Conservation (phyloP, 805 yeast genomes). For the Starmerella bombi region DNA sequence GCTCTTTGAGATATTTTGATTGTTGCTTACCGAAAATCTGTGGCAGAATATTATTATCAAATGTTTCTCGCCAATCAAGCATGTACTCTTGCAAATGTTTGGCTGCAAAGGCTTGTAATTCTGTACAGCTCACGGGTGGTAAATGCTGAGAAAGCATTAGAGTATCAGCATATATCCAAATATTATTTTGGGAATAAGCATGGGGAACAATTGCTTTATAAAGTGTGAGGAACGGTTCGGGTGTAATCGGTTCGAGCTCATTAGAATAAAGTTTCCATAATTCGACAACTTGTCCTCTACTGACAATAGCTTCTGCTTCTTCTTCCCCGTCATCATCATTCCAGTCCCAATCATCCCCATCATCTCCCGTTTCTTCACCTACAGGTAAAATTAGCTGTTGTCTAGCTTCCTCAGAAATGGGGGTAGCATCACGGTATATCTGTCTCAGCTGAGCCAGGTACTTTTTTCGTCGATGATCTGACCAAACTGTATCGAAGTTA, state of each 20-base stretch:
- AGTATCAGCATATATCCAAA: slow-evolving; percentile 18
- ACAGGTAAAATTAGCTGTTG: background rate
- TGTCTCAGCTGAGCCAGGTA: slow-evolving; percentile 12
- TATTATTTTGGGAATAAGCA: slow-evolving; percentile 10
- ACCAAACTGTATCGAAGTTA: slow-evolving; percentile 12
- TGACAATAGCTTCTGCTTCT: slow-evolving; percentile 4
- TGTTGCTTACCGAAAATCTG: slow-evolving; percentile 3
- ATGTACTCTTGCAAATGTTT: slow-evolving; percentile 9
- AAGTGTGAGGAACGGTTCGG: slow-evolving; percentile 13
- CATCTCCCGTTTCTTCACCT: slow-evolving; percentile 1
- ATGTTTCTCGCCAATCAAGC: background rate
- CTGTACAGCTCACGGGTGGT: background rate
- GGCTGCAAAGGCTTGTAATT: slow-evolving; percentile 8
- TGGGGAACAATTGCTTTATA: slow-evolving; percentile 18
- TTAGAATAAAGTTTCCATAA: slow-evolving; percentile 4
- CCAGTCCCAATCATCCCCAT: slow-evolving; percentile 21
- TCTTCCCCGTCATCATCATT: slow-evolving; percentile 17
- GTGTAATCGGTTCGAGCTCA: slow-evolving; percentile 3
- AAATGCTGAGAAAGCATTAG: slow-evolving; percentile 6
- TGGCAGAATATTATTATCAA: slow-evolving; percentile 12
- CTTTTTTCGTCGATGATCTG: slow-evolving; percentile 4
- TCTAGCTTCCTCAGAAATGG: background rate
- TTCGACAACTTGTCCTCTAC: slow-evolving; percentile 2
- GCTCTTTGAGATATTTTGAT: background rate
- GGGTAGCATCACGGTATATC: slow-evolving; percentile 3